Conservation (phyloP, 768 basidiomycete genomes). For the Cystofilobasidium bisporidii region DNA sequence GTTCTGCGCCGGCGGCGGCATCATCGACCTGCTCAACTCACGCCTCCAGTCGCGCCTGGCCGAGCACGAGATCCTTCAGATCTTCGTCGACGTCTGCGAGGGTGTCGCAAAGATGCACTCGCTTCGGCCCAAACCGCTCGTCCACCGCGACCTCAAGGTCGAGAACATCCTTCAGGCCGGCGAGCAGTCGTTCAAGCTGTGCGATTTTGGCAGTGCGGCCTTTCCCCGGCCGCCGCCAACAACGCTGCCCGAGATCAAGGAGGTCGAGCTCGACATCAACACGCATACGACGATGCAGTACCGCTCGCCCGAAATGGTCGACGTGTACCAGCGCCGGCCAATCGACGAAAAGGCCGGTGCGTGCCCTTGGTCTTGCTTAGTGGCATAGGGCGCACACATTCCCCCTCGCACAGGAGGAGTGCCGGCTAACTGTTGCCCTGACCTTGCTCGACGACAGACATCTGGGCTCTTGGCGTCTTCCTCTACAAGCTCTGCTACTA, state of each 20-base stretch:
- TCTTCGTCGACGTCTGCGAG: slow-evolving; percentile 96
- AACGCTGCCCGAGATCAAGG: slow-evolving; percentile 71
- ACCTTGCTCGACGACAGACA: slow-evolving; percentile 45
- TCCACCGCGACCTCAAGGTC: slow-evolving; percentile 97
- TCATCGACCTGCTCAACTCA: slow-evolving; percentile 99
- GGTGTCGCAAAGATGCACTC: slow-evolving; percentile 96
- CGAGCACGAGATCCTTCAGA: slow-evolving; percentile 91
- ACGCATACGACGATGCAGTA: slow-evolving; percentile 94
- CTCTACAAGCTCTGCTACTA: slow-evolving; percentile 99
- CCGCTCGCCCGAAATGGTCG: slow-evolving; percentile 97
- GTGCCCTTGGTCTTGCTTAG: no score
- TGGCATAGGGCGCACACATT: no score
- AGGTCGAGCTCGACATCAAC: slow-evolving; percentile 81
- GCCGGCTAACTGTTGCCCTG: slow-evolving; percentile 8
- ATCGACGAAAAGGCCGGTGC: slow-evolving; percentile 72
- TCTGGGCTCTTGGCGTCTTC: slow-evolving; percentile 94
- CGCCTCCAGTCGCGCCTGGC: slow-evolving; percentile 86
- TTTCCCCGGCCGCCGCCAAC: slow-evolving; percentile 62
- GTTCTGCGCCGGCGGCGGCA: slow-evolving; percentile 89
- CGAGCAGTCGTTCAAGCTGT: slow-evolving; percentile 77
- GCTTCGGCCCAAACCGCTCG: slow-evolving; percentile 63
- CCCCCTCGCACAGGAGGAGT: no score
- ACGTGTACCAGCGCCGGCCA: slow-evolving; percentile 68
- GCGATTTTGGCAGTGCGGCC: slow-evolving; percentile 93
- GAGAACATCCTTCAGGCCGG: slow-evolving; percentile 94